Evolutionary conservation across 192 early-diverging fungal species (phyloP).

Genomic region (Coemansia sp.): DNA sequence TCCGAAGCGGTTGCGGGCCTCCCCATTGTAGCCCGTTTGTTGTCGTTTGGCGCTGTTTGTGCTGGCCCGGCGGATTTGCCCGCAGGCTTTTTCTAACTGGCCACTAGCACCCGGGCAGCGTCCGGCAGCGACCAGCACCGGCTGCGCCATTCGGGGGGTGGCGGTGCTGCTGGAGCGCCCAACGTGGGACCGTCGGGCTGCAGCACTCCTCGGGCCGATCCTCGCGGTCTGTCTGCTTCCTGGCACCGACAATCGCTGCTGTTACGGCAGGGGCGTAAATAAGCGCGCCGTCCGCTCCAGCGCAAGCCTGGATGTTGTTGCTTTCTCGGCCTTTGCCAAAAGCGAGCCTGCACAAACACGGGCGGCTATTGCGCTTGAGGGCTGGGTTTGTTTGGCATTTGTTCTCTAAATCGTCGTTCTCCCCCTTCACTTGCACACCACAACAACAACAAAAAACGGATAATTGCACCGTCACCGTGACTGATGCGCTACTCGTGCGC

Average conservation of each 20-base stretch:
- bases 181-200: background rate
- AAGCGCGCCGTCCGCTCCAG: background rate
- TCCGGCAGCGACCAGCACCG: background rate
- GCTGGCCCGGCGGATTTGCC: background rate
- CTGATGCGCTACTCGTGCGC: background rate
- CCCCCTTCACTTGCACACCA: too few species aligned
- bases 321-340: background rate
- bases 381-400: background rate
- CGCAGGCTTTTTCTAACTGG: background rate
- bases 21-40: background rate
- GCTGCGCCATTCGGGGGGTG: background rate
- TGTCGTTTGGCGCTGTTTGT: conserved; percentile 1
- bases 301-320: too few species aligned
- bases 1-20: background rate
- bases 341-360: background rate
- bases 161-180: background rate
- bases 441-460: background rate
- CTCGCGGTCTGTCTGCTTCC: background rate
- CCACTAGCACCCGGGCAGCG: background rate
- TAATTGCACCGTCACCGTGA: background rate
- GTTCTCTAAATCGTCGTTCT: too few species aligned
- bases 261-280: background rate
- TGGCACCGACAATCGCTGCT: background rate
- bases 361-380: background rate
- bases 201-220: background rate